Conservation (phyloP, 139 green algal species). For the Pedinophyceae sp. region DNA sequence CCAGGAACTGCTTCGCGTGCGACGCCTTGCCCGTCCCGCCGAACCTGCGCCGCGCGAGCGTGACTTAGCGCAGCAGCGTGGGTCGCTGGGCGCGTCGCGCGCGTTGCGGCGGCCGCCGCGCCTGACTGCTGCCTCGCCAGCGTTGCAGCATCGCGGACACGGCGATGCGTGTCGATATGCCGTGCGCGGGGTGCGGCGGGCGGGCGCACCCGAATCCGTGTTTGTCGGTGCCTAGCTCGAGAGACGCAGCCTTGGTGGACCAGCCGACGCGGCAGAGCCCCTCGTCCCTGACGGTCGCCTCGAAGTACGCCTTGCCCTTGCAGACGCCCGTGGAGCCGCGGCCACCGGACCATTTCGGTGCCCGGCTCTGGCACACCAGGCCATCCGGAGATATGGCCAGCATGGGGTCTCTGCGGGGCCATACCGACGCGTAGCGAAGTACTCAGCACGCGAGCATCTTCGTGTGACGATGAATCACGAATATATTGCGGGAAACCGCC, state of each 20-base stretch:
- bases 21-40: constrained; percentile 59
- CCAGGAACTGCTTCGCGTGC: constrained; percentile 38
- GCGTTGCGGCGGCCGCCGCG: no score
- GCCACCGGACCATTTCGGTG: constrained; percentile 35
- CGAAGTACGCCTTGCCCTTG: constrained; percentile 29
- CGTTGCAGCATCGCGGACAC: no score
- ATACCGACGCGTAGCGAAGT: no score
- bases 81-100: no score
- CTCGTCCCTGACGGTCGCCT: constrained; percentile 43
- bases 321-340: constrained; percentile 29
- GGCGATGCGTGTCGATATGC: no score
- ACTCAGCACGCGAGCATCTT: background rate
- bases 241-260: constrained; percentile 21
- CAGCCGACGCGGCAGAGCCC: constrained; percentile 59
- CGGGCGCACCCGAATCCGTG: constrained; percentile 47
- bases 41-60: no score
- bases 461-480: background rate
- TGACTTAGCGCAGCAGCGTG: no score
- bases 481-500: no score
- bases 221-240: constrained; percentile 50
- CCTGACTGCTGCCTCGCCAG: no score
- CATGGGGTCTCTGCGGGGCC: constrained; percentile 24
- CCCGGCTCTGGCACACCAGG: constrained; percentile 29
- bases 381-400: constrained; percentile 35
- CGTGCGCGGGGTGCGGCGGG: no score